Evolutionary conservation across 2,329 filamentous ascomycete species (phyloP), one percentile per base, ranked within the genome.

Genomic region (Xylariaceae sp.): DNA sequence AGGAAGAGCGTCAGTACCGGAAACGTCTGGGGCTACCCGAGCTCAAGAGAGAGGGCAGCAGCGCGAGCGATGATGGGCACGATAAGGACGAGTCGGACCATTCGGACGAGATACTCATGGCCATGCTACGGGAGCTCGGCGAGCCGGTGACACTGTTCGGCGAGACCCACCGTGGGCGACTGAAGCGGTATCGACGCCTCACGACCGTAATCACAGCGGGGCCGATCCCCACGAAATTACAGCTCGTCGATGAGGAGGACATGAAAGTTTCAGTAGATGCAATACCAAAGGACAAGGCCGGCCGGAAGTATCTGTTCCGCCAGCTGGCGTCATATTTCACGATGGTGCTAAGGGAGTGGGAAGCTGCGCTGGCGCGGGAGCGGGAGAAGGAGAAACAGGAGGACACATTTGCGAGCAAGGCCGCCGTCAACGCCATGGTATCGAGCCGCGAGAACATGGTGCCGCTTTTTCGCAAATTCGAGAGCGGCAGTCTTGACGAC

Each of bases 301-400:
- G 77, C 0, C 81, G 84, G 43, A 75, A 80, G 42, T 91, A 87
- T 71, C 75, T 99, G 39, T 92, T 87, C 74, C 80, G 92, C 10
- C 92, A 99, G 71, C 78, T 99, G 52, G 89, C 88, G 18, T 94
- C 89, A 46, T 99, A 96, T 76, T 97, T 99, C 74, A 95, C 89
- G 49, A 90, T 99, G 84, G 84, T 99, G n/a, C 76, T 99, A 54
- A 81, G 79, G 42, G 92, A 95, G 70, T 99, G 95, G 87, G 84
- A 92, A 63, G 68, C 75, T 39, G 91, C 92, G 5, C 81, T 99
- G 64, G 82, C 82, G 5, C 83, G 88, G 63, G 82, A 85, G 56
- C 75, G 81, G 66, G 15, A 2, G 8, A 22, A 50, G 40, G 43
- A 49, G 26, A 47, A 44, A 22, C 29, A 51, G 44, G 42, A 47